These are phyloP conservation scores for Scleroderma bovista DNA, from an alignment of 768 basidiomycete genomes.

Conservation along the genomic window DNA sequence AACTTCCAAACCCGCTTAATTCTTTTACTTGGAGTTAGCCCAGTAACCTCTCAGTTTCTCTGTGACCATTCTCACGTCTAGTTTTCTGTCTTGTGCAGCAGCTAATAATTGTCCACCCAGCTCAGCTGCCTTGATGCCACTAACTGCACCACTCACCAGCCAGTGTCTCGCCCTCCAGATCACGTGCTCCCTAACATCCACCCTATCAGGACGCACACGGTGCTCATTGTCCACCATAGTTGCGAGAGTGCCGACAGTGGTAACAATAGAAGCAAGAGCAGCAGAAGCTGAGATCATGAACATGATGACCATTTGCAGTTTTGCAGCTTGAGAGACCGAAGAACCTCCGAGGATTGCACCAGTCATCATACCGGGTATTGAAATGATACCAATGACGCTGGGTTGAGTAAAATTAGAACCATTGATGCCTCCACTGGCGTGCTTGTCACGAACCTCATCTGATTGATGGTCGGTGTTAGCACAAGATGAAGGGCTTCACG, in stretches of 20 bases:
- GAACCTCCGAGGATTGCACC: too few species aligned
- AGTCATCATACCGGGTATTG: too few species aligned
- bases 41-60: not conserved
- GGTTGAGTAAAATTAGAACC: not conserved
- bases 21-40: too few species aligned
- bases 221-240: constrained; percentile 67
- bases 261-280: constrained; percentile 65
- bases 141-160: not conserved
- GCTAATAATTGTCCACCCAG: not conserved
- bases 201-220: constrained; percentile 56
- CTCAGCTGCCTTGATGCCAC: too few species aligned
- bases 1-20: too few species aligned
- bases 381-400: too few species aligned
- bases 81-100: not conserved
- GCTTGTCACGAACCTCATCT: constrained; percentile 58
- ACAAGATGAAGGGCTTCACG: constrained; percentile 75
- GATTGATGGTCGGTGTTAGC: constrained; percentile 76
- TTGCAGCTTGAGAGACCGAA: too few species aligned
- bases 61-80: not conserved
- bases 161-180: constrained; percentile 28
- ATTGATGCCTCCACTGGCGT: too few species aligned
- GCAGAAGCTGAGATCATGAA: too few species aligned
- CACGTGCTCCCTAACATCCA: constrained; percentile 34
- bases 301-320: too few species aligned
- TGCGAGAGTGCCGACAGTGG: constrained; percentile 53